Evolutionary conservation across 1,284 basidiomycete species (phyloP), one percentile per base, ranked within the genome.

Genomic region (Pseudozyma hubeiensis): DNA sequence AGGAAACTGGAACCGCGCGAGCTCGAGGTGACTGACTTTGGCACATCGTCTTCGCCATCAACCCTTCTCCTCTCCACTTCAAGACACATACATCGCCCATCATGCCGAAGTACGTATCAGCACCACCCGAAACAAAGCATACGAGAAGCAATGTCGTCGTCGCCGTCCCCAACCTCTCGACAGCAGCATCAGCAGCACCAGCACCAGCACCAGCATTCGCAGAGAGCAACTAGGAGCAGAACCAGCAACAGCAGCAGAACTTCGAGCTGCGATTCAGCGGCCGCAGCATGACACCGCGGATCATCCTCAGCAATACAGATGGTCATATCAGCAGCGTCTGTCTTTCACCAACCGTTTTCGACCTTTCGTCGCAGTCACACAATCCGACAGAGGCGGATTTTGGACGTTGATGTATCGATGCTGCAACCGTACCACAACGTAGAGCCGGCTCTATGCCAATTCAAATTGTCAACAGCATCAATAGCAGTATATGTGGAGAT

Each of bases 101-200:
- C 71, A 80, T 80, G 78, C 78, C 78, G 61, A 80, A 78, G 78
- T 80, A 75, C 52, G 78, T 80, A 66, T 62, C 48, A 17, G 39
- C 48, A 19, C 39, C 53, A 6, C 9, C 7, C 24, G 6, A 24
- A 45, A 45, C 2, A 1, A 34, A 24, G 34, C 46, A 45, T 51
- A 9, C 7, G 37, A 55, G 44, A 47, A 55, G 53, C 53, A 55
- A 47, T 31, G 44, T 40, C 45, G 44, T 54, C 41, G 43, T 24
- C 33, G 40, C 49, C n/a, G 34, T 34, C n/a, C 10, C 17, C 54
- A 24, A 19, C n/a, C 19, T 19, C 24, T 39, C 40, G 39, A 17
- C 39, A 48, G 33, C 50, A 52, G 40, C 30, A 31, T 37, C 34
- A 37, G 37, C 35, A 58, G 16, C 46, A 40, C 7, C 30, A 45